Conservation (phyloP, 1,284 basidiomycete species). For the Moesziomyces antarcticus region DNA sequence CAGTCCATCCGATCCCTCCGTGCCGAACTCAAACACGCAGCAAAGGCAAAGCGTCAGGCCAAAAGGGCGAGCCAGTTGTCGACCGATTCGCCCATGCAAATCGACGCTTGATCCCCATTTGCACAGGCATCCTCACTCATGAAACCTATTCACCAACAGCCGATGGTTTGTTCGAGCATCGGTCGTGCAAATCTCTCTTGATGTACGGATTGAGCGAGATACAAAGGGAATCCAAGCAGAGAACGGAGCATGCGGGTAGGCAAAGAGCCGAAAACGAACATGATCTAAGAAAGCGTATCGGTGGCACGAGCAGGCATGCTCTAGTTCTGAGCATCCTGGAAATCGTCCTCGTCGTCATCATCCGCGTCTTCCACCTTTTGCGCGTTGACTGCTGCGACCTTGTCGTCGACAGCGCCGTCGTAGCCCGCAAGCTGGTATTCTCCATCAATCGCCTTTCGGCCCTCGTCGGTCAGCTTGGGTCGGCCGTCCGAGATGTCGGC, state of each 20-base stretch:
- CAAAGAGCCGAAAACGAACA: not conserved
- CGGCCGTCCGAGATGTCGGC: slow-evolving; percentile 78
- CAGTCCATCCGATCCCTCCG: slow-evolving; percentile 13
- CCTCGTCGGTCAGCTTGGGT: slow-evolving; percentile 75
- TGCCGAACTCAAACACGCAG: slow-evolving; percentile 10
- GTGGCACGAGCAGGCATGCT: slow-evolving; percentile 1
- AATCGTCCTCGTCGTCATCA: slow-evolving; percentile 42
- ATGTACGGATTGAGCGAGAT: too few species aligned
- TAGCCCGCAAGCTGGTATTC: slow-evolving; percentile 55
- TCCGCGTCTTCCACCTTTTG: slow-evolving; percentile 2
- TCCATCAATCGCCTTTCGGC: slow-evolving; percentile 64
- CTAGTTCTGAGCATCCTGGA: slow-evolving; percentile 45
- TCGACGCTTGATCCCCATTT: not conserved
- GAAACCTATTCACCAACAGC: too few species aligned
- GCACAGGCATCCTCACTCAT: too few species aligned
- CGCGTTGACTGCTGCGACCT: not conserved
- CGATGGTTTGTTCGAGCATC: too few species aligned
- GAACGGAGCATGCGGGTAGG: too few species aligned
- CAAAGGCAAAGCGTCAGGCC: not conserved
- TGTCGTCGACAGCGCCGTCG: slow-evolving; percentile 9
- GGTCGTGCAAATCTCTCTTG: too few species aligned
- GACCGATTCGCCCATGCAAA: not conserved
- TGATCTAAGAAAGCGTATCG: not conserved
- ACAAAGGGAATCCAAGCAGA: too few species aligned
- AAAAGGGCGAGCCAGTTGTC: not conserved